A percentile compares a stretch with the other conserved stretches of the same genome.
Conservation (phyloP, 2,329 filamentous ascomycete species). For the Rachicladosporium sp. region DNA sequence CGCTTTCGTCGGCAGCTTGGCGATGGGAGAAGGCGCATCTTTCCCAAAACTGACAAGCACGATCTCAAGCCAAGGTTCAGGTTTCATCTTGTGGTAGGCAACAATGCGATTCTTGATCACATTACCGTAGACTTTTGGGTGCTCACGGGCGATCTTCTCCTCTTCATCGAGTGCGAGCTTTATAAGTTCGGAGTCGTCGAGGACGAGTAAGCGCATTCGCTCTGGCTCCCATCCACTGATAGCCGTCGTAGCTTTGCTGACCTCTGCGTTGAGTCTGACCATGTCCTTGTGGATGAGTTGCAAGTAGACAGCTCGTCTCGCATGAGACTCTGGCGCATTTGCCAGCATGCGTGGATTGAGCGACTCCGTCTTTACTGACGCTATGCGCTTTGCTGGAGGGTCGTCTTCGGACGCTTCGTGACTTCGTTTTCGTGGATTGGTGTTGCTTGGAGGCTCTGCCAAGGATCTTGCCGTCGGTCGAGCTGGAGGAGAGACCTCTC, state of each 20-base stretch:
- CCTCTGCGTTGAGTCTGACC: constrained; percentile 49
- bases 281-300: constrained; percentile 55
- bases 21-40: constrained; percentile 13
- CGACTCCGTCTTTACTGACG: constrained; percentile 11
- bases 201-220: constrained; percentile 29
- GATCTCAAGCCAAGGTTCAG: constrained; percentile 52
- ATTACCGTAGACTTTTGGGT: constrained; percentile 63
- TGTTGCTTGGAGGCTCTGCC: neutral
- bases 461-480: neutral
- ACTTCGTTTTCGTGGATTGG: neutral
- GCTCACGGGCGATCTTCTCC: constrained; percentile 56
- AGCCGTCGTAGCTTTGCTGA: constrained; percentile 39
- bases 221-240: constrained; percentile 25
- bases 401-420: neutral
- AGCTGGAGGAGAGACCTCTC: constrained; percentile 12
- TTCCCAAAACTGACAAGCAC: constrained; percentile 14
- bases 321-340: constrained; percentile 30
- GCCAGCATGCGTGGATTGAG: constrained; percentile 58
- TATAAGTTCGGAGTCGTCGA: constrained; percentile 56
- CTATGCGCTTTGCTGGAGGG: neutral
- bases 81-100: constrained; percentile 60
- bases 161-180: constrained; percentile 64
- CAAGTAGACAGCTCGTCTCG: constrained; percentile 29
- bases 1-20: constrained; percentile 18
- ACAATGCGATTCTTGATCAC: constrained; percentile 72